phyloP scores from a whole-genome alignment of 2,329 filamentous ascomycete genomes.

The Pyrenophora seminiperda region DNA sequence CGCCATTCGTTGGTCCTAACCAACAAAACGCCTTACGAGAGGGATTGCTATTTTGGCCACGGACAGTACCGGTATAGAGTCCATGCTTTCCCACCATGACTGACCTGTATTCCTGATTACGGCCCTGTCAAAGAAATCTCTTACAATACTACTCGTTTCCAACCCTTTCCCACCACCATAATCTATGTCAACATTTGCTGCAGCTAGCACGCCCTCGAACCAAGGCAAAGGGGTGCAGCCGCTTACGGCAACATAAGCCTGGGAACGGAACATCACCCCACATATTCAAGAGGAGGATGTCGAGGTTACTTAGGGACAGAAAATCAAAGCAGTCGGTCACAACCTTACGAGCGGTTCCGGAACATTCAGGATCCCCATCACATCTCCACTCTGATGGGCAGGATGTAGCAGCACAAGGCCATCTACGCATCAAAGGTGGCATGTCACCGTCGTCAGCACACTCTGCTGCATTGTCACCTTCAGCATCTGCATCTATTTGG shows the following conservation, averaged over 20 bases:
- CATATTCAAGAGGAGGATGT: constrained; percentile 24
- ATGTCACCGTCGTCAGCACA: constrained; percentile 26
- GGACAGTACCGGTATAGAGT: constrained; percentile 22
- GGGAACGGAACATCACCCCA: constrained; percentile 11
- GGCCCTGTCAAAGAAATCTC: constrained; percentile 15
- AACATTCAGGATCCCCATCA: constrained; percentile 25
- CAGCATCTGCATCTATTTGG: constrained; percentile 21
- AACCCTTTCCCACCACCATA: constrained; percentile 8
- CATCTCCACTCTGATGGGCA: constrained; percentile 46
- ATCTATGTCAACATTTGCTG: constrained; percentile 7
- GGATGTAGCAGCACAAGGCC: constrained; percentile 38
- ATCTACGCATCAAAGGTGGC: constrained; percentile 31
- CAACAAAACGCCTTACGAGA: constrained; percentile 18
- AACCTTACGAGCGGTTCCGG: constrained; percentile 46
- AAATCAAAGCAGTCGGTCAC: constrained; percentile 34
- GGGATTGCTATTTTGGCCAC: constrained; percentile 29
- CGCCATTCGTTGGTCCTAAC: constrained; percentile 16
- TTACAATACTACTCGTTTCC: constrained; percentile 16
- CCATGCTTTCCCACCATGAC: constrained; percentile 26
- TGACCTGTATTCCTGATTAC: constrained; percentile 12
- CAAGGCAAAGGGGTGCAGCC: constrained; percentile 3
- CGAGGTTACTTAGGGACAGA: constrained; percentile 27
- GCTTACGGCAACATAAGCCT: background rate
- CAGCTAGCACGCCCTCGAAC: constrained; percentile 4
- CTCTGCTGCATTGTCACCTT: constrained; percentile 21